Base-by-base conservation (phyloP, 192 early-diverging fungal genomes). In the Gaertneriomyces semiglobifer region DNA sequence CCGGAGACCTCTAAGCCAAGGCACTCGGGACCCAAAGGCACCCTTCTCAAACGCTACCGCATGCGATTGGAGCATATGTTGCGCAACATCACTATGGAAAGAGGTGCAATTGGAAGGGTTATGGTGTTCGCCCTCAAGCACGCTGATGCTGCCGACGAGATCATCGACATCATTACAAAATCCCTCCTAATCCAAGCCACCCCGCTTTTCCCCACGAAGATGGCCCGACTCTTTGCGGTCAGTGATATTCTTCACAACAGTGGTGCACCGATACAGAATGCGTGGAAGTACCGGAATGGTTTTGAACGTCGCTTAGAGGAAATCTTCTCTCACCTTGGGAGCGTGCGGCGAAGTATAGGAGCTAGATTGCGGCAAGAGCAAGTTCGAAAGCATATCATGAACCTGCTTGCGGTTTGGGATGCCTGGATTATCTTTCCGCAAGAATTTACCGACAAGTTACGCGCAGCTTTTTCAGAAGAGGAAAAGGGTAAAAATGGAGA, bases 221-320 rank as follows among this genome's bases (percentile, higher is more conserved):
- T 94, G 33, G 82, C 89, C 1, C 79, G 89, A 48, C 75, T 97
- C n/a, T 87, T 88, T 63, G 73, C 95, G 11, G 82, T 95, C n/a
- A 91, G 88, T 0, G 94, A 97, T 60, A 86, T 97, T 20, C 79
- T 97, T n/a, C 89, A 92, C 70, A 97, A 95, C 71, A 86, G 89
- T 63, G 80, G 86, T 53, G 82, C 88, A 12, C 81, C 82, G 2
- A 78, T 93, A 3, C 84, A 90, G n/a, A 91, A 90, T 66, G 93
- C 88, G 7, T 97, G 95, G 93, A 85, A 89, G 74, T 89, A 88
- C 62, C 77, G 95, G 43, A 79, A 79, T 14, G 78, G 71, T 63
- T 86, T 93, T 71, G 88, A 90, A 64, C 66, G 56, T 8, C 75
- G 77, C 16, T 71, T 94, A 14, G 72, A 73, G 6, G 75, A 71